Percentiles rank a stretch among this genome's conserved stretches.
These are phyloP conservation scores for Lentithecium fluviatile DNA, from an alignment of 495 filamentous ascomycete genomes.

Conservation along the genomic window DNA sequence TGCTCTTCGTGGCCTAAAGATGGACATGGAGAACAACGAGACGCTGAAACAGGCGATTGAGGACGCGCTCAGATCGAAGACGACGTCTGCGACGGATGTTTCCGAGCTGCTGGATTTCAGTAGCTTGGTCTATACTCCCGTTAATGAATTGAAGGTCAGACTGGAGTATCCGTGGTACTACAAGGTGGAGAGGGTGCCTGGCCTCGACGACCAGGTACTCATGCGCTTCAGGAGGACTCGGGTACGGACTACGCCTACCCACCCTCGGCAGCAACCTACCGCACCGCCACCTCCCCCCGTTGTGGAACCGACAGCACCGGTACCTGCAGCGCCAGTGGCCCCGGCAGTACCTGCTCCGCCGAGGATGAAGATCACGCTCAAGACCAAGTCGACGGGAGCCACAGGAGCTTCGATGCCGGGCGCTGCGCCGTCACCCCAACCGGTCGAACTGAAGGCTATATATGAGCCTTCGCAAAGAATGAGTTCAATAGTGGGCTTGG, in stretches of 20 bases:
- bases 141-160: slow-evolving; percentile 59
- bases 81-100: slow-evolving; percentile 67
- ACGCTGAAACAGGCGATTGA: slow-evolving; percentile 70
- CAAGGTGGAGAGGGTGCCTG: slow-evolving; percentile 58
- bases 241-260: slow-evolving; percentile 23
- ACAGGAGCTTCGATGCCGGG: no score
- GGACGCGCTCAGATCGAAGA: slow-evolving; percentile 67
- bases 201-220: no score
- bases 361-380: no score
- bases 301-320: not conserved
- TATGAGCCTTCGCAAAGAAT: no score
- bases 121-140: slow-evolving; percentile 65
- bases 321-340: no score
- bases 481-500: no score
- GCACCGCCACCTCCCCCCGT: not conserved
- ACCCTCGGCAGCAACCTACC: not conserved
- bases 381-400: no score
- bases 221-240: not conserved
- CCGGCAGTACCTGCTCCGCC: no score
- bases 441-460: no score
- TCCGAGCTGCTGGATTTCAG: slow-evolving; percentile 76
- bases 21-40: slow-evolving; percentile 62
- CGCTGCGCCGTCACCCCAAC: no score
- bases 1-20: slow-evolving; percentile 71
- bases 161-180: slow-evolving; percentile 72